Conservation (phyloP, 805 yeast genomes). For the Ogataea pini region DNA sequence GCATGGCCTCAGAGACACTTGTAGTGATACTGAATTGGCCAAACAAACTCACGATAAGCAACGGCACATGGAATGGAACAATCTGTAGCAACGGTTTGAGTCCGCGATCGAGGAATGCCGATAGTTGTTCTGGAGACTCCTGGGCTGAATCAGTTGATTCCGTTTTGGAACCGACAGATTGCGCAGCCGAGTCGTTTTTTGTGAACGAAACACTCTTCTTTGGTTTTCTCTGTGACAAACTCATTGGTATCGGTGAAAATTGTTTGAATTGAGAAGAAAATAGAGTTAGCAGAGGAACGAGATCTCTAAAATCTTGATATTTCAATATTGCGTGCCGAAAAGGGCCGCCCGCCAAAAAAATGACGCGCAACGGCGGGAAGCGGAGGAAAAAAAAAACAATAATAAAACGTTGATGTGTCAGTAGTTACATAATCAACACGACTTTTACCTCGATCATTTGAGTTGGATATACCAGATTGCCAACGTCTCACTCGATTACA, state of each 20-base stretch:
- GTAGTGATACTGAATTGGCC: slow-evolving; percentile 35
- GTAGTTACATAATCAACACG: neutral
- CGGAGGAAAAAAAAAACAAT: neutral
- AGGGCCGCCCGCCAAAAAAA: neutral
- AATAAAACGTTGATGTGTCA: neutral
- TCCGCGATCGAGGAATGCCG: neutral
- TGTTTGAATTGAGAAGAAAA: neutral
- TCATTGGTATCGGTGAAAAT: slow-evolving; percentile 2
- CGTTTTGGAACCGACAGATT: neutral
- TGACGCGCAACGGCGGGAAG: no score
- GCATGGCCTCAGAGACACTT: slow-evolving; percentile 30
- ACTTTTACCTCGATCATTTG: no score
- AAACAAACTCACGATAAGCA: slow-evolving; percentile 31
- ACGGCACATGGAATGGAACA: slow-evolving; percentile 36
- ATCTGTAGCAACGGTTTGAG: slow-evolving; percentile 10
- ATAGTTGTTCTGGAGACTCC: neutral
- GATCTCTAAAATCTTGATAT: neutral
- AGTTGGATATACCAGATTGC: no score
- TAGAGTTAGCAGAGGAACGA: neutral
- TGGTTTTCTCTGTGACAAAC: slow-evolving; percentile 16
- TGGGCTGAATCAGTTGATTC: neutral
- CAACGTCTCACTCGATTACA: no score
- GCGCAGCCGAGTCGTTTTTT: slow-evolving; percentile 7
- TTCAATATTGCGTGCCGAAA: neutral
- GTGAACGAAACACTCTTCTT: slow-evolving; percentile 35